Evolutionary conservation across 495 filamentous ascomycete genomes (phyloP).

Genomic region (Bombardia bombarda): DNA sequence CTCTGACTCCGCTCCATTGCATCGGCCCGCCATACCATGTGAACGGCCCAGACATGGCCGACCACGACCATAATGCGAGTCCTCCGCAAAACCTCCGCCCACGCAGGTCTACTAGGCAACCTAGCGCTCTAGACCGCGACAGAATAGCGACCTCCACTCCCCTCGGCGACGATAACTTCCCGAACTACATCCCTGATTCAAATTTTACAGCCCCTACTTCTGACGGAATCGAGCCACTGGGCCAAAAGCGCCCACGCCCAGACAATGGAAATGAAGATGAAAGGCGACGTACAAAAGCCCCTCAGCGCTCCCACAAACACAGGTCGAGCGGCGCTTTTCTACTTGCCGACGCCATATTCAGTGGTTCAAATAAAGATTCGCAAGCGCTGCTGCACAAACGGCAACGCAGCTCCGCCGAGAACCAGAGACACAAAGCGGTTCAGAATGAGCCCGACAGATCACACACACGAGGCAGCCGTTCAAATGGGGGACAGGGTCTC

Average conservation of each 20-base stretch:
- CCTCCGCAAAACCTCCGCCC: conserved; percentile 13
- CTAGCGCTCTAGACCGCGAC: conserved; percentile 7
- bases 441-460: conserved; percentile 6
- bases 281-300: conserved; percentile 15
- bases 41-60: conserved; percentile 16
- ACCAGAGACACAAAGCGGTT: not conserved
- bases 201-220: conserved; percentile 10
- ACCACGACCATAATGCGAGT: conserved; percentile 20
- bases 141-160: conserved; percentile 14
- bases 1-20: not conserved
- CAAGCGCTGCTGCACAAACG: conserved; percentile 5
- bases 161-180: conserved; percentile 14
- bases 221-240: conserved; percentile 12
- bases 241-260: conserved; percentile 11
- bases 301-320: conserved; percentile 29
- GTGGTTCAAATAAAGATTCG: conserved; percentile 2
- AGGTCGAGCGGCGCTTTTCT: conserved; percentile 38
- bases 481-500: not conserved
- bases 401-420: conserved; percentile 11
- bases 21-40: not conserved
- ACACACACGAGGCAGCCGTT: not conserved
- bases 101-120: conserved; percentile 12
- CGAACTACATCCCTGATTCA: conserved; percentile 11
- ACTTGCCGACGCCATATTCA: conserved; percentile 28
- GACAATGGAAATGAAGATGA: conserved; percentile 14